Evolutionary conservation across 352 stramenopile species (phyloP), one percentile per base, ranked within the genome.

Genomic region (Phytopythium vexans): DNA sequence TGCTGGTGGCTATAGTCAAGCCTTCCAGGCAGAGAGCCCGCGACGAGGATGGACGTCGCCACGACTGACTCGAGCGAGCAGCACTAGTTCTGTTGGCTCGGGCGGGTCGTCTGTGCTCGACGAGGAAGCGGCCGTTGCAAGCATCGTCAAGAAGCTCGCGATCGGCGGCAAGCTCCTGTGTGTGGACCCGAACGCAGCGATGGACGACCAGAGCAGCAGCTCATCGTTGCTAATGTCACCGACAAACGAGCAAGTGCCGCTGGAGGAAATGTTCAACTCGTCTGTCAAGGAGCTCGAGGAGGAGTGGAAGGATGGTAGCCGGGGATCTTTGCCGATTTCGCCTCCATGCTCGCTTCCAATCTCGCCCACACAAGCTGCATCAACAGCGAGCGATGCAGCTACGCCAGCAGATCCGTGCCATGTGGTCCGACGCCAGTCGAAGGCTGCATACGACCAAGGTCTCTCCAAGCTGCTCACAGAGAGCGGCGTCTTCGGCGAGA

Each of bases 401-500:
- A 32, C 27, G 8, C 21, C 21, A 12, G 37, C 36, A 1, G 48
- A 54, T n/a, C 36, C 48, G 3, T 54, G 48, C 6, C 48, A 46
- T 38, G 54, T 89, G n/a, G 79, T 89, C 35, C 74, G 73, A 1
- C 64, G 74, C 27, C 68, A 74, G 36, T 89, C 81, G 5, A 82
- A 71, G 47, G 82, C 66, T 33, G 66, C 78, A 27, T 92, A 92
- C 43, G 82, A 92, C 46, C 58, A 73, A 43, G 77, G 82, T 15
- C 56, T 92, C 21, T 72, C 78, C 8, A 89, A 88, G 49, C 58
- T 92, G 21, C 56, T 92, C 11, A 68, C 60, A 2, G 75, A 83
- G 37, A 70, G 61, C 6, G 70, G 70, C 11, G 72, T 74, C 7
- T 98, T 98, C 63, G 92, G 94, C 21, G 96, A 99, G 59, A 85